Evolutionary conservation across 106 monocot genomes (phyloP).

Genomic region (Phalaenopsis equestris): DNA sequence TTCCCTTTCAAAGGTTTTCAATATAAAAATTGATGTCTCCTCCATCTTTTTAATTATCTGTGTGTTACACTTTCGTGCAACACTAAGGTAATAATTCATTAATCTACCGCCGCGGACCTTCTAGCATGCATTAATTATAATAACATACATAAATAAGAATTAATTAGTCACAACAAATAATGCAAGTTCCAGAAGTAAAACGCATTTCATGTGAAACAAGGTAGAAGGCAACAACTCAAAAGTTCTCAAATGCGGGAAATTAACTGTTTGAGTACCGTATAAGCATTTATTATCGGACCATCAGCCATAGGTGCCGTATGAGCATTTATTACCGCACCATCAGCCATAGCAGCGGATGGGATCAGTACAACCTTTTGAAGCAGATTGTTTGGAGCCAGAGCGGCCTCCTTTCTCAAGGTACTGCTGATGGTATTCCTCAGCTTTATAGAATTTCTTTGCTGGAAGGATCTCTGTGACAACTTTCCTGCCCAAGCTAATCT

Average conservation of each 20-base stretch:
- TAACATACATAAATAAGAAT: too few relatives aligned
- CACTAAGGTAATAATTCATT: too few relatives aligned
- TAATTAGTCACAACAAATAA: too few relatives aligned
- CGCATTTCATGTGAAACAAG: too few relatives aligned
- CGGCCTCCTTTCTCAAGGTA: constrained; percentile 64
- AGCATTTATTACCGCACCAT: neutral
- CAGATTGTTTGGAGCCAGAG: constrained; percentile 16
- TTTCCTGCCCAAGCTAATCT: constrained; percentile 37
- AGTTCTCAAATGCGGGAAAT: neutral
- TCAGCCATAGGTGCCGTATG: neutral
- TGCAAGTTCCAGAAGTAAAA: too few relatives aligned
- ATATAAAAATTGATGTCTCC: too few relatives aligned
- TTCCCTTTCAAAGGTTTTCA: too few relatives aligned
- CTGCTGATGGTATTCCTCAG: constrained; percentile 83
- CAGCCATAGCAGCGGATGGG: constrained; percentile 30
- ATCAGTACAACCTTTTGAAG: constrained; percentile 17
- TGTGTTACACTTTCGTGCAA: too few relatives aligned
- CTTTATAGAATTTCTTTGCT: constrained; percentile 54
- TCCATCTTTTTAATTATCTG: too few relatives aligned
- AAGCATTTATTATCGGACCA: neutral
- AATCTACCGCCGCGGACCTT: too few relatives aligned
- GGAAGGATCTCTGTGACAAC: constrained; percentile 78
- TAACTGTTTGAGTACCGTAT: neutral
- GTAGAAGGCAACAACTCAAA: neutral
- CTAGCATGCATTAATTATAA: too few relatives aligned